Conservation (phyloP, 495 filamentous ascomycete species). For the Aspergillus asperescens region DNA sequence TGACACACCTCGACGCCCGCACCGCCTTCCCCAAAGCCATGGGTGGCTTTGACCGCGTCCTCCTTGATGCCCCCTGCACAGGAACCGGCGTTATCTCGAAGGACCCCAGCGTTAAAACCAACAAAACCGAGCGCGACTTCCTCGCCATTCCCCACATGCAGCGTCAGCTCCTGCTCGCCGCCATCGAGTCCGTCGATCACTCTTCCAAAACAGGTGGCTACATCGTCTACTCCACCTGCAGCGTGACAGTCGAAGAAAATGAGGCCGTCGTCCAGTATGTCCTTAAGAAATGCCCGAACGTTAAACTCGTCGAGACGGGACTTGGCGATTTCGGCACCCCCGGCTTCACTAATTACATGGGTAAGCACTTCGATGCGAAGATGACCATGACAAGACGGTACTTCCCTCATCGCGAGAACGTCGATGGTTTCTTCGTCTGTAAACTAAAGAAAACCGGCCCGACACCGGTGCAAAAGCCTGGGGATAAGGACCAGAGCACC, state of each 20-base stretch:
- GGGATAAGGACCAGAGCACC: constrained; percentile 21
- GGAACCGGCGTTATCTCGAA: constrained; percentile 92
- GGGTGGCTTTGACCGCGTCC: constrained; percentile 83
- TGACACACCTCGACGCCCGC: constrained; percentile 88
- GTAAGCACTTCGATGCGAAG: constrained; percentile 80
- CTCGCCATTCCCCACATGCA: constrained; percentile 85
- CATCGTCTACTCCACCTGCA: constrained; percentile 91
- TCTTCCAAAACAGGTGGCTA: constrained; percentile 82
- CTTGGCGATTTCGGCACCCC: constrained; percentile 82
- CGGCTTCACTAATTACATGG: constrained; percentile 80
- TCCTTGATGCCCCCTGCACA: constrained; percentile 77
- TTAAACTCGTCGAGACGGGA: constrained; percentile 87
- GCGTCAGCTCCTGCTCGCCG: constrained; percentile 85
- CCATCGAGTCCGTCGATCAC: constrained; percentile 92
- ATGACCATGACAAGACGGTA: constrained; percentile 83
- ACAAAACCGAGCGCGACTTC: constrained; percentile 93
- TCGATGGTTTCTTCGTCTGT: constrained; percentile 97
- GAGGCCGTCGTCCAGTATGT: constrained; percentile 92
- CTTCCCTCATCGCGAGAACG: constrained; percentile 93
- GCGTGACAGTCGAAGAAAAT: constrained; percentile 87
- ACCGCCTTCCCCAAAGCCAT: constrained; percentile 85
- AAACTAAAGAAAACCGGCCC: constrained; percentile 92
- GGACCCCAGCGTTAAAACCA: constrained; percentile 91
- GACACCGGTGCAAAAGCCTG: constrained; percentile 52
- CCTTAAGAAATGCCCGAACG: constrained; percentile 83